Percentiles rank a stretch among this genome's conserved stretches.
These are phyloP conservation scores for Alnus rubra DNA, from an alignment of 306 rosid species.

Conservation along the genomic window DNA sequence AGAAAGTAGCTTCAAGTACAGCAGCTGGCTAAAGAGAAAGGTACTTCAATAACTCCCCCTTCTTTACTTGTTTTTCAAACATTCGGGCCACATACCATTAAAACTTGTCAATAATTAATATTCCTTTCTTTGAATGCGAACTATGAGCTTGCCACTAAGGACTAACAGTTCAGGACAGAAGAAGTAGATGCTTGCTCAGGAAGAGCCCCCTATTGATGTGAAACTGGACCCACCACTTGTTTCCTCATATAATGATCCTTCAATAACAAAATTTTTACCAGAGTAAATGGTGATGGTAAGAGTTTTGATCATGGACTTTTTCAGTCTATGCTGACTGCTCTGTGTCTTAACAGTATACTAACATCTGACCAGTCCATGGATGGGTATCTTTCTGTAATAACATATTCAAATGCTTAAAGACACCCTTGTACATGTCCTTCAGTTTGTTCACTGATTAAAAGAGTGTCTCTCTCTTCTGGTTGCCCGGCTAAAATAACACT, in stretches of 20 bases:
- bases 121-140: conserved; percentile 79
- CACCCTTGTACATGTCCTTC: background rate
- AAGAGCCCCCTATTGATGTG: conserved; percentile 27
- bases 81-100: conserved; percentile 50
- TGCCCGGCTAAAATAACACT: conserved; percentile 14
- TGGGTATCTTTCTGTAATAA: background rate
- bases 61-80: conserved; percentile 65
- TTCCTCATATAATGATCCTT: conserved; percentile 23
- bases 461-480: conserved; percentile 3
- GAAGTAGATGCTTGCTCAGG: conserved; percentile 42
- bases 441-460: conserved; percentile 5
- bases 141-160: conserved; percentile 41
- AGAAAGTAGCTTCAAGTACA: conserved; percentile 58
- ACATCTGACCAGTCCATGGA: conserved; percentile 26
- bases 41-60: conserved; percentile 45
- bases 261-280: conserved; percentile 4
- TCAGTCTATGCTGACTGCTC: conserved; percentile 14
- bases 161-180: conserved; percentile 20
- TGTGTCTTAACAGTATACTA: conserved; percentile 24
- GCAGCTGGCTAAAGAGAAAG: conserved; percentile 66
- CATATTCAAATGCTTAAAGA: background rate
- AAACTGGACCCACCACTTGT: conserved; percentile 35
- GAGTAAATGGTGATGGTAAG: conserved; percentile 18
- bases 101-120: conserved; percentile 54
- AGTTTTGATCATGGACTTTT: conserved; percentile 20